These are phyloP conservation scores for Aspergillus sclerotialis DNA, from an alignment of 2,329 filamentous ascomycete species.

Conservation along the genomic window DNA sequence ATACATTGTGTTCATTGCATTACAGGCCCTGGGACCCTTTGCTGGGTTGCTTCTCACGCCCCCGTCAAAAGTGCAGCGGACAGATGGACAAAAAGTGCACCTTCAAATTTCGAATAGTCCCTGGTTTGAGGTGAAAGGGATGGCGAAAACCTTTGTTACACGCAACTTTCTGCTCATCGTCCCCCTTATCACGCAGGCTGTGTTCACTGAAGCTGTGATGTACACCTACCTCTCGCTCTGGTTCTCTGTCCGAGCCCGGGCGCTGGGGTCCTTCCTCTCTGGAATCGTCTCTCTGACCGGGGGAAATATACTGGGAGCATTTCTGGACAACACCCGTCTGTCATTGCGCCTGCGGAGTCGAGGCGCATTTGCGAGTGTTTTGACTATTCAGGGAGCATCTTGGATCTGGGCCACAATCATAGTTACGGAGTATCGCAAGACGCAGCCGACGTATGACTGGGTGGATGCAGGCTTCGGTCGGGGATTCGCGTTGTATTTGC, in stretches of 20 bases:
- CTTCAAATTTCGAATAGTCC: conserved; percentile 52
- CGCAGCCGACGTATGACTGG: conserved; percentile 62
- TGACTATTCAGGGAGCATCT: conserved; percentile 56
- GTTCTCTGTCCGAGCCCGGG: conserved; percentile 63
- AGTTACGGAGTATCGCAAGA: conserved; percentile 53
- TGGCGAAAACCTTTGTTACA: conserved; percentile 52
- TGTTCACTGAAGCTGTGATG: conserved; percentile 65
- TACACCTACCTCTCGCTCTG: conserved; percentile 63
- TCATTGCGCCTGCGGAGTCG: conserved; percentile 50
- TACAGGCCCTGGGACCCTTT: conserved; percentile 61
- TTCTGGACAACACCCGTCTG: conserved; percentile 53
- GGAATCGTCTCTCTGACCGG: conserved; percentile 59
- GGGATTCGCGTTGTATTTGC: conserved; percentile 60
- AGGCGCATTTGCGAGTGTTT: conserved; percentile 46
- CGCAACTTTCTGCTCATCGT: conserved; percentile 59
- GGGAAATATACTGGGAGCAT: conserved; percentile 61
- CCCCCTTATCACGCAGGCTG: conserved; percentile 62
- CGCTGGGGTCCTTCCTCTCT: conserved; percentile 63
- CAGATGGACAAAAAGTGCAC: conserved; percentile 57
- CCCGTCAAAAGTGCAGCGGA: conserved; percentile 57
- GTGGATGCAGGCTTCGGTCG: conserved; percentile 54
- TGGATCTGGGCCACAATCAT: conserved; percentile 66
- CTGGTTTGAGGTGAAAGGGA: conserved; percentile 50
- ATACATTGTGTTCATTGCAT: conserved; percentile 62
- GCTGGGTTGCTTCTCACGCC: conserved; percentile 56